Evolutionary conservation across 176 grass and related monocot species (phyloP), one percentile per base, ranked within the genome.

Genomic region (Elaeis guineensis): DNA sequence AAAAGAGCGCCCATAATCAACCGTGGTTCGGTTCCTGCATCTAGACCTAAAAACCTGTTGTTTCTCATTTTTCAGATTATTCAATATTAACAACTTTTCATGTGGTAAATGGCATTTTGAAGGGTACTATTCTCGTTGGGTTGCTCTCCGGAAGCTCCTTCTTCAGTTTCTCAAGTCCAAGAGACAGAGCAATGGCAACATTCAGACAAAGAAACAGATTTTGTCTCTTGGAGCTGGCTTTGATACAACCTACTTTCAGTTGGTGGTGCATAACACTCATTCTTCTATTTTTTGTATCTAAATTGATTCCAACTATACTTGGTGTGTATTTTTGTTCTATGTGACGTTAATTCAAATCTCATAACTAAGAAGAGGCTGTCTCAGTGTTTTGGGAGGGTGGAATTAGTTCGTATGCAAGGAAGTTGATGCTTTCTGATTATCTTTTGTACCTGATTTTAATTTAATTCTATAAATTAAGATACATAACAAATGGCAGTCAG

Each of bases 1-100:
- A 88, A 73, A 54, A 90, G 92, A 58, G 92, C 92, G 17, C 92
- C 92, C 30, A 97, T 97, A 77, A 97, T 97, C 59, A 90, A 90
- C 30, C 86, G 86, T 51, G 86, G 86, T 90, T 58, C 0, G 4
- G 50, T 19, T 17, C 49, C 25, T 18, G 16, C 48, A 18, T 7
- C 21, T 25, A 35, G 14, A 57, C 59, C 25, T 25, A 32, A n/a
- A 30, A 44, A 44, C 3, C 35, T 44, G 9, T 44, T 44, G 9
- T 44, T 44, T 44, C 35, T 53, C 16, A 12, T 15, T 0, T 29
- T 16, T 50, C 51, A 15, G 21, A 16, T 26, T 61, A 26, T 21
- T 51, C 16, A 29, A 25, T 20, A 24, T 6, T 49, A 6, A 58
- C 5, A 29, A 51, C 0, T 35, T 71, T 52, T 28, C 16, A n/a